phyloP scores from a whole-genome alignment of 495 filamentous ascomycete species.

The Arthonia radiata region DNA sequence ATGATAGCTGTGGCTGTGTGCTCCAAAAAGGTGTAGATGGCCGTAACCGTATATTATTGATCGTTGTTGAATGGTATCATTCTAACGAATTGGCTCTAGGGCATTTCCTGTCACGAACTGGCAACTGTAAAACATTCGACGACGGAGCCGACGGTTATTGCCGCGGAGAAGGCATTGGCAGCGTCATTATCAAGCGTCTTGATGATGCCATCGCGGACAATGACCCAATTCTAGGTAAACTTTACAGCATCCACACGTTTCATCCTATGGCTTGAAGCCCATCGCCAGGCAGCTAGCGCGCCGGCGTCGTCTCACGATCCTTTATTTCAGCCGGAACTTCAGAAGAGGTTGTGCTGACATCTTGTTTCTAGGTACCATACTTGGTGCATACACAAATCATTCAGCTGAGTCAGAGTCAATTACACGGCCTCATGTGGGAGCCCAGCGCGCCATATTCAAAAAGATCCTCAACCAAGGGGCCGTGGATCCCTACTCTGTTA shows the following conservation, averaged over 20 bases:
- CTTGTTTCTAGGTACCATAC: conserved; percentile 20
- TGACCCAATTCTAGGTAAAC: conserved; percentile 21
- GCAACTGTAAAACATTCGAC: conserved; percentile 10
- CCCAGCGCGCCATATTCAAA: conserved; percentile 4
- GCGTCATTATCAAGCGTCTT: conserved; percentile 20
- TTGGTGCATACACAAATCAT: conserved; percentile 17
- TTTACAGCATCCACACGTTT: too few species aligned
- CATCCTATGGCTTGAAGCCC: too few species aligned
- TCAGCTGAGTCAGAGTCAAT: conserved; percentile 20
- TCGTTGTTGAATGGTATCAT: too few species aligned
- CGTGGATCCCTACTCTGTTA: conserved; percentile 8
- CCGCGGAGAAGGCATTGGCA: conserved; percentile 19
- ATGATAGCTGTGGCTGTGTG: too few species aligned
- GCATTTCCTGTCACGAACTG: conserved; percentile 8
- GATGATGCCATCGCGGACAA: conserved; percentile 22
- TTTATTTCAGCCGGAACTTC: too few species aligned
- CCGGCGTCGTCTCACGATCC: too few species aligned
- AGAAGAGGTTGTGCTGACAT: too few species aligned
- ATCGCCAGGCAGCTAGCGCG: too few species aligned
- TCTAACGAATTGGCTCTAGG: too few species aligned
- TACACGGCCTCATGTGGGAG: conserved; percentile 9
- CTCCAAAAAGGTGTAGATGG: too few species aligned
- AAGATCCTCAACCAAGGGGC: conserved; percentile 5
- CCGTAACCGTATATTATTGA: too few species aligned
- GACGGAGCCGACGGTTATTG: conserved; percentile 10